These are phyloP conservation scores for Yamadazyma spencermartinsiae DNA, from an alignment of 1,139 yeast species.

Conservation along the genomic window DNA sequence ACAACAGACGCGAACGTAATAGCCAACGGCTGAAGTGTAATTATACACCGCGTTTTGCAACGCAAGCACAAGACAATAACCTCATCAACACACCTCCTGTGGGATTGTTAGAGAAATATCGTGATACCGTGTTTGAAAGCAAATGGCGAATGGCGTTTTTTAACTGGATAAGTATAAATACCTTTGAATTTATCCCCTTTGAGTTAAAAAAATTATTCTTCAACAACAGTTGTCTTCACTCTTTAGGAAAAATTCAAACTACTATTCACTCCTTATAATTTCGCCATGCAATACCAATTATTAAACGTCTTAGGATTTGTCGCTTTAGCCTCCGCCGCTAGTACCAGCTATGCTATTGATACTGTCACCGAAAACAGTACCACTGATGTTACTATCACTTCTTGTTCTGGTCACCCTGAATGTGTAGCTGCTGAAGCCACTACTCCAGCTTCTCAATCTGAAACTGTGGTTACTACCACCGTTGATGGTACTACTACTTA, in stretches of 20 bases:
- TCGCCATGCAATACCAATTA: constrained; percentile 33
- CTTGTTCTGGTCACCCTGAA: constrained; percentile 36
- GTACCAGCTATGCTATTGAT: constrained; percentile 17
- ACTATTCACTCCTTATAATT: neutral
- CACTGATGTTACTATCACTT: constrained; percentile 43
- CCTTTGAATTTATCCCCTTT: constrained; percentile 13
- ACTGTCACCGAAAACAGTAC: constrained; percentile 38
- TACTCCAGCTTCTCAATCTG: constrained; percentile 9
- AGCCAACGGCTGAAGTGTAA: no score
- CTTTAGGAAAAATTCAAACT: constrained; percentile 14
- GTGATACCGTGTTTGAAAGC: neutral
- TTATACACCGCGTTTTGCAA: neutral
- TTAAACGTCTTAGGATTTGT: constrained; percentile 34
- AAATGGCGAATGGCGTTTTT: neutral
- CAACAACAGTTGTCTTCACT: constrained; percentile 8
- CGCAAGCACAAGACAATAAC: neutral
- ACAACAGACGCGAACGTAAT: no score
- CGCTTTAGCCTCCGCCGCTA: constrained; percentile 22
- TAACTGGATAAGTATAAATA: constrained; percentile 14
- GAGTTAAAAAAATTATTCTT: constrained; percentile 10
- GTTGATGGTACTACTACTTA: constrained; percentile 35
- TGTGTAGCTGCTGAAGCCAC: constrained; percentile 20
- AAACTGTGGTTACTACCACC: constrained; percentile 28
- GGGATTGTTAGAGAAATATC: neutral
- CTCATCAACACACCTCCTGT: neutral